Conservation (phyloP, 1,284 basidiomycete genomes). For the Austroboletus novae-zelandiae region DNA sequence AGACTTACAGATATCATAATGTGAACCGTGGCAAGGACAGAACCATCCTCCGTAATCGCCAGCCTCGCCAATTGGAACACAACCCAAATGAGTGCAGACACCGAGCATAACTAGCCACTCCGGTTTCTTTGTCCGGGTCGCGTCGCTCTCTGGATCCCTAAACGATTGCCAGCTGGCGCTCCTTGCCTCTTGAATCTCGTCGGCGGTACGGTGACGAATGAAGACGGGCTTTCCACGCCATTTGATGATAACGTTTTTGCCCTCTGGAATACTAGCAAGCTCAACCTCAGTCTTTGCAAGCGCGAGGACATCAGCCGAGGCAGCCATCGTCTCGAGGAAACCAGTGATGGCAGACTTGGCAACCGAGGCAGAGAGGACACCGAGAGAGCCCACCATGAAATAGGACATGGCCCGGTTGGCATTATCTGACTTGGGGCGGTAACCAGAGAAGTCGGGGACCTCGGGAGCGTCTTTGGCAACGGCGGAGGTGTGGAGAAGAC, state of each 20-base stretch:
- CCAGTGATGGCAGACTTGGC: constrained; percentile 95
- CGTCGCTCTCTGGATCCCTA: constrained; percentile 92
- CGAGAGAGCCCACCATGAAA: constrained; percentile 97
- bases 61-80: constrained; percentile 97
- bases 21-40: constrained; percentile 98
- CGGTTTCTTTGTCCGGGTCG: constrained; percentile 87
- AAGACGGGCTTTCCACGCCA: constrained; percentile 99
- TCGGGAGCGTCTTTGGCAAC: constrained; percentile 63
- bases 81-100: constrained; percentile 98
- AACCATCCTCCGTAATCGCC: constrained; percentile 99
- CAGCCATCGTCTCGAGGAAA: constrained; percentile 94
- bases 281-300: constrained; percentile 98
- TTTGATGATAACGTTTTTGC: constrained; percentile 97
- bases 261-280: constrained; percentile 89
- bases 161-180: constrained; percentile 80
- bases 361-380: constrained; percentile 89
- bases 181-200: constrained; percentile 95
- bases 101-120: constrained; percentile 99
- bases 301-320: constrained; percentile 97
- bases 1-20: constrained; percentile 87
- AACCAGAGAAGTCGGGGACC: constrained; percentile 88
- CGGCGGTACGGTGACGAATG: constrained; percentile 92
- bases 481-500: constrained; percentile 72
- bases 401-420: constrained; percentile 88
- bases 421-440: constrained; percentile 70